phyloP scores from a whole-genome alignment of 2,329 filamentous ascomycete genomes.

The Helminthosporium solani region DNA sequence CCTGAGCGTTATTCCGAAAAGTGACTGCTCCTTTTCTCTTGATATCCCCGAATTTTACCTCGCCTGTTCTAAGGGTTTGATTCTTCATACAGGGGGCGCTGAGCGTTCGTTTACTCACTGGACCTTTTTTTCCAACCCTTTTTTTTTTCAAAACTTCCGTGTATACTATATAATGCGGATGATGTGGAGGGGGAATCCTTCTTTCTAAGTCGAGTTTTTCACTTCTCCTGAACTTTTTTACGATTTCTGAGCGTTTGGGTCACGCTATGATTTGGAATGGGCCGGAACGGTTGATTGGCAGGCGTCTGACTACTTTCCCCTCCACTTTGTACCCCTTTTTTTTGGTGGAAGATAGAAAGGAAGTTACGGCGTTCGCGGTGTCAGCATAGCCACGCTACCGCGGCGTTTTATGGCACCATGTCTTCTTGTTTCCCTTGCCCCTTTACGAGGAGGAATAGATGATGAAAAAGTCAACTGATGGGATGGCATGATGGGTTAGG shows the following conservation, averaged over 20 bases:
- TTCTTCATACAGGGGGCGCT: conserved; percentile 20
- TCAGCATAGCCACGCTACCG: background rate
- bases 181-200: conserved; percentile 13
- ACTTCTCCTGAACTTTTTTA: conserved; percentile 7
- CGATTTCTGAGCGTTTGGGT: conserved; percentile 9
- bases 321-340: background rate
- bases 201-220: conserved; percentile 5
- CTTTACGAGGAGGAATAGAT: background rate
- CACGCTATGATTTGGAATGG: conserved; percentile 8
- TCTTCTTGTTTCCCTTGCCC: background rate
- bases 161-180: conserved; percentile 39
- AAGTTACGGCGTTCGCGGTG: background rate
- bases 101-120: conserved; percentile 8
- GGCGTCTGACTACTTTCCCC: background rate
- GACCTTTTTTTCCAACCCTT: conserved; percentile 9
- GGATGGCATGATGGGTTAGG: too few species aligned
- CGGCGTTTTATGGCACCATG: background rate
- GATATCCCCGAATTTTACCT: conserved; percentile 4
- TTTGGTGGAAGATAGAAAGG: background rate
- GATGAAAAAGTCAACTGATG: background rate
- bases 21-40: conserved; percentile 9
- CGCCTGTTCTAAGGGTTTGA: background rate
- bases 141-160: conserved; percentile 9
- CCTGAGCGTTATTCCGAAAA: conserved; percentile 24
- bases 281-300: background rate